Conservation (phyloP, 75 land plant genomes). For the Picea sitchensis region DNA sequence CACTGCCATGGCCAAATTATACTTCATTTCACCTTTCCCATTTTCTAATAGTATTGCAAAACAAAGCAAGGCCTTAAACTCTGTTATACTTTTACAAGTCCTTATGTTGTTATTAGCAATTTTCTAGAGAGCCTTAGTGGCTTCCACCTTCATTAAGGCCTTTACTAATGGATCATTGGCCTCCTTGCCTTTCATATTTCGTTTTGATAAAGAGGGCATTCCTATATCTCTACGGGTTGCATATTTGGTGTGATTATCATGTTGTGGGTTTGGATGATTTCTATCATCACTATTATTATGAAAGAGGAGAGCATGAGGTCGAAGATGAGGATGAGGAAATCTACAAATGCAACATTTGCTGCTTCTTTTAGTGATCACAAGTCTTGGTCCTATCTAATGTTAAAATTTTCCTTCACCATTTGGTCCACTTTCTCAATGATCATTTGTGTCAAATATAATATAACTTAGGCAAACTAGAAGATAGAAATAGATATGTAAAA, state of each 20-base stretch:
- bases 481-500: constrained; percentile 74
- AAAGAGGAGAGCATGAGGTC: no score
- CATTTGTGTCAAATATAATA: constrained; percentile 77
- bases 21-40: constrained; percentile 48
- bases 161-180: constrained; percentile 56
- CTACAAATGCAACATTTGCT: no score
- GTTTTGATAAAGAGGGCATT: constrained; percentile 1
- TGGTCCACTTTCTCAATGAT: constrained; percentile 83
- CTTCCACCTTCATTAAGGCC: constrained; percentile 70
- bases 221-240: no score
- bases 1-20: constrained; percentile 74
- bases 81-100: constrained; percentile 66
- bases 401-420: no score
- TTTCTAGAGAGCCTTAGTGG: constrained; percentile 63
- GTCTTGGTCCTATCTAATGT: no score
- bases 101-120: constrained; percentile 42
- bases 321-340: no score
- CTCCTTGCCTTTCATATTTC: constrained; percentile 53
- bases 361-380: no score
- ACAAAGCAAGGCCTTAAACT: constrained; percentile 70
- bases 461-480: constrained; percentile 83
- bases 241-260: no score
- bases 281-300: no score
- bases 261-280: no score
- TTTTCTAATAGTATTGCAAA: constrained; percentile 72